Conservation (phyloP, 2,329 filamentous ascomycete species). For the Ilyonectria destructans region DNA sequence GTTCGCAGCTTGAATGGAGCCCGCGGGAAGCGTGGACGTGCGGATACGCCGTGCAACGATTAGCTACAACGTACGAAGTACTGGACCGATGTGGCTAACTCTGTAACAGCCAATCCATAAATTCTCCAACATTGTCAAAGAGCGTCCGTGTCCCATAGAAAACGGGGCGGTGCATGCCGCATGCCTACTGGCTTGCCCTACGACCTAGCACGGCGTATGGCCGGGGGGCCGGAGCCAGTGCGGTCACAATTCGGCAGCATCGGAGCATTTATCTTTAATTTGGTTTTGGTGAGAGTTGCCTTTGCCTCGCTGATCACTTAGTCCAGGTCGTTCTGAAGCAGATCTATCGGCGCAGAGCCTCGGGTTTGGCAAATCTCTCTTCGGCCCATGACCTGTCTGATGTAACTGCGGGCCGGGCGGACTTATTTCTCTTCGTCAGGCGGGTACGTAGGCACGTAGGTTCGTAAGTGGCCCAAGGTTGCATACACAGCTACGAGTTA, state of each 20-base stretch:
- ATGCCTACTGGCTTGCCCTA: slow-evolving; percentile 9
- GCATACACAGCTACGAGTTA: slow-evolving; percentile 15
- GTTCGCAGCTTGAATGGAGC: background rate
- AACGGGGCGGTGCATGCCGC: slow-evolving; percentile 20
- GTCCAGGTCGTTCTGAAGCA: slow-evolving; percentile 18
- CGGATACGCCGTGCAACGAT: background rate
- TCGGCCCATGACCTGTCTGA: slow-evolving; percentile 8
- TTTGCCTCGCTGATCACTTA: slow-evolving; percentile 25
- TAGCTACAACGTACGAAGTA: background rate
- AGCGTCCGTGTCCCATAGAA: slow-evolving; percentile 9
- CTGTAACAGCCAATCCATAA: background rate
- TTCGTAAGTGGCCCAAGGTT: slow-evolving; percentile 14
- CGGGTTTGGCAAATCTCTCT: slow-evolving; percentile 15
- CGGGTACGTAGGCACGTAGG: slow-evolving; percentile 3
- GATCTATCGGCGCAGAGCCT: slow-evolving; percentile 15
- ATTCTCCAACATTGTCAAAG: background rate
- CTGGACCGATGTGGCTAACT: background rate
- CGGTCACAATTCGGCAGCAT: slow-evolving; percentile 31
- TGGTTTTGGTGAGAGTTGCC: slow-evolving; percentile 16
- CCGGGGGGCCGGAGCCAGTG: slow-evolving; percentile 21
- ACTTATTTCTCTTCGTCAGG: slow-evolving; percentile 1
- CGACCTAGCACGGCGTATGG: background rate
- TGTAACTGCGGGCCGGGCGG: slow-evolving; percentile 15
- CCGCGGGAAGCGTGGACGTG: background rate
- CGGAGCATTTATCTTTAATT: slow-evolving; percentile 26